Conservation (phyloP, 2,329 filamentous ascomycete species). For the Phialemoniopsis sp. region DNA sequence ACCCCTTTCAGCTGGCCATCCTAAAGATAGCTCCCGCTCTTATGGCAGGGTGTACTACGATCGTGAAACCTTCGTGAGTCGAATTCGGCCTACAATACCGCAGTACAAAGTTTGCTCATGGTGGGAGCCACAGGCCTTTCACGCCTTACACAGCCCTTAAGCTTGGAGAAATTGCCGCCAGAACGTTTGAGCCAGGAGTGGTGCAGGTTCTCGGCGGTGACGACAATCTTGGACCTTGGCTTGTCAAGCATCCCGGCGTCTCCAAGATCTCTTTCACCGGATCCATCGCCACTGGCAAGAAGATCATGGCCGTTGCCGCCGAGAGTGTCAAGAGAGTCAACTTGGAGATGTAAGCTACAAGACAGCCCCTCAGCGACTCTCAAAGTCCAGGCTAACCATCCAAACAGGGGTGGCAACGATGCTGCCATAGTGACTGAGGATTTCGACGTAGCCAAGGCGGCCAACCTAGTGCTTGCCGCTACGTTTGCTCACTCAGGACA, state of each 20-base stretch:
- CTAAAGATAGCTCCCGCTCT: too few species aligned
- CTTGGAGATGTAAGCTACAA: constrained; percentile 43
- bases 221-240: constrained; percentile 53
- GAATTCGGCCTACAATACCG: constrained; percentile 21
- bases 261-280: constrained; percentile 63
- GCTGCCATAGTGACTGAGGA: constrained; percentile 37
- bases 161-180: constrained; percentile 51
- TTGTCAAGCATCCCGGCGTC: constrained; percentile 55
- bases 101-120: constrained; percentile 28
- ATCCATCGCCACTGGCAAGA: constrained; percentile 55
- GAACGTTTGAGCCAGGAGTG: constrained; percentile 59
- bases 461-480: constrained; percentile 14
- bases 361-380: neutral
- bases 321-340: constrained; percentile 57
- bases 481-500: constrained; percentile 29
- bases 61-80: neutral
- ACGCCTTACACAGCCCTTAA: constrained; percentile 57
- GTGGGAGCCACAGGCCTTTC: constrained; percentile 32
- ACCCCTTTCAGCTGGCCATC: too few species aligned
- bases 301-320: constrained; percentile 51
- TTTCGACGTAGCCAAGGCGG: constrained; percentile 32
- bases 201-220: constrained; percentile 57
- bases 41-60: too few species aligned
- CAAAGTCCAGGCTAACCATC: too few species aligned
- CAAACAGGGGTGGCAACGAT: constrained; percentile 21